A percentile compares a stretch with the other conserved stretches of the same genome.
Conservation (phyloP, 2,329 filamentous ascomycete species). For the Onygenales sp. region DNA sequence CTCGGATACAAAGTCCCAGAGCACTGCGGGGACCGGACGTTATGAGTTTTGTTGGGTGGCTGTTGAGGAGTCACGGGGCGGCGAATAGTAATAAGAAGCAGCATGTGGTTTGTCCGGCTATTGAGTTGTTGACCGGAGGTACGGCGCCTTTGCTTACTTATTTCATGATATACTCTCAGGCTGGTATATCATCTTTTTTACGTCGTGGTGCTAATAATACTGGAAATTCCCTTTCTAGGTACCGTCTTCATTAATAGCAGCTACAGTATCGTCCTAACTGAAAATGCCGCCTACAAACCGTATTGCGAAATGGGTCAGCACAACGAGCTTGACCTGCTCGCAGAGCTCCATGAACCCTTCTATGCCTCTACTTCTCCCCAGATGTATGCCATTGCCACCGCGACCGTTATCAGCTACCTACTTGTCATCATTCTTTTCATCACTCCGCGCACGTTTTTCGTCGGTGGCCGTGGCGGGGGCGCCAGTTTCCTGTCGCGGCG, state of each 20-base stretch:
- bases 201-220: neutral
- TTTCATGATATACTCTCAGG: neutral
- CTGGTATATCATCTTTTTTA: no score
- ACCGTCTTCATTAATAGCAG: conserved; percentile 33
- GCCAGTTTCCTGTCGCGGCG: conserved; percentile 70
- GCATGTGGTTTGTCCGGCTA: neutral
- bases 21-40: conserved; percentile 2
- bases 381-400: conserved; percentile 83
- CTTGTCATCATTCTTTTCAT: conserved; percentile 90
- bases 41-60: conserved; percentile 7
- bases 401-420: conserved; percentile 84
- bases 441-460: conserved; percentile 85
- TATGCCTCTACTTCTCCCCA: conserved; percentile 90
- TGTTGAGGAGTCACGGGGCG: neutral
- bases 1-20: neutral
- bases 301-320: conserved; percentile 26
- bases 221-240: conserved; percentile 18
- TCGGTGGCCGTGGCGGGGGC: conserved; percentile 57
- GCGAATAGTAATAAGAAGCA: neutral
- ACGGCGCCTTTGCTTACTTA: neutral
- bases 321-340: neutral
- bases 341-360: conserved; percentile 63
- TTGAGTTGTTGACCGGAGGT: conserved; percentile 3
- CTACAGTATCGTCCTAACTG: conserved; percentile 34
- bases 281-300: conserved; percentile 42